Conservation (phyloP, 78 protist genomes). For the Isochrysis galbana region DNA sequence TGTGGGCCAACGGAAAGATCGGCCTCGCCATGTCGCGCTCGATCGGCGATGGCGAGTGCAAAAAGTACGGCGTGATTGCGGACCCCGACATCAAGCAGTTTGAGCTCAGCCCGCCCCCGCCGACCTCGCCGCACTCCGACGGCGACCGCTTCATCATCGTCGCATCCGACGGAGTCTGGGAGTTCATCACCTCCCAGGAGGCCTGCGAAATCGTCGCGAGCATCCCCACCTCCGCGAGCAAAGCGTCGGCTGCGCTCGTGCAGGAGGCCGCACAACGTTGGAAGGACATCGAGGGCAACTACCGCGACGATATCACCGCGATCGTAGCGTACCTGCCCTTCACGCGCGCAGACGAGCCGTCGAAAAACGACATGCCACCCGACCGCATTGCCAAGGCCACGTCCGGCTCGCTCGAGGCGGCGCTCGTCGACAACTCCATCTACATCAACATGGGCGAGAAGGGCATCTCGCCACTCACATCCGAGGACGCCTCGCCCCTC, state of each 20-base stretch:
- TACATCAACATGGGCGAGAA: too few species aligned
- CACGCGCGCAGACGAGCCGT: too few species aligned
- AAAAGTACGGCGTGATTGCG: not conserved
- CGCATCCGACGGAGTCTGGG: conserved; percentile 12
- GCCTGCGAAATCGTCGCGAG: not conserved
- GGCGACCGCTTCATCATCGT: not conserved
- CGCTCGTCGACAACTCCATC: too few species aligned
- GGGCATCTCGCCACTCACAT: too few species aligned
- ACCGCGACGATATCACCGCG: conserved; percentile 20
- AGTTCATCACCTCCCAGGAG: not conserved
- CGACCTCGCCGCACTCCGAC: too few species aligned
- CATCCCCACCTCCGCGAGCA: not conserved
- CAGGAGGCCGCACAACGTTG: not conserved
- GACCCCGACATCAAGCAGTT: not conserved
- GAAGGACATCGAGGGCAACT: not conserved
- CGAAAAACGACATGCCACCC: too few species aligned
- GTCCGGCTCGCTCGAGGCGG: too few species aligned
- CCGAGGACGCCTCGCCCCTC: too few species aligned
- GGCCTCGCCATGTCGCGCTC: not conserved
- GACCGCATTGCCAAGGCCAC: too few species aligned
- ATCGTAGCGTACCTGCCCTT: not conserved
- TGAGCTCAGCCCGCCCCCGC: not conserved
- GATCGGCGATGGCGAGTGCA: not conserved
- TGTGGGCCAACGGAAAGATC: not conserved
- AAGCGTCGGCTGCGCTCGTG: not conserved